Evolutionary conservation across 2,329 filamentous ascomycete genomes (phyloP).

Genomic region (Zopfia rhizophila): DNA sequence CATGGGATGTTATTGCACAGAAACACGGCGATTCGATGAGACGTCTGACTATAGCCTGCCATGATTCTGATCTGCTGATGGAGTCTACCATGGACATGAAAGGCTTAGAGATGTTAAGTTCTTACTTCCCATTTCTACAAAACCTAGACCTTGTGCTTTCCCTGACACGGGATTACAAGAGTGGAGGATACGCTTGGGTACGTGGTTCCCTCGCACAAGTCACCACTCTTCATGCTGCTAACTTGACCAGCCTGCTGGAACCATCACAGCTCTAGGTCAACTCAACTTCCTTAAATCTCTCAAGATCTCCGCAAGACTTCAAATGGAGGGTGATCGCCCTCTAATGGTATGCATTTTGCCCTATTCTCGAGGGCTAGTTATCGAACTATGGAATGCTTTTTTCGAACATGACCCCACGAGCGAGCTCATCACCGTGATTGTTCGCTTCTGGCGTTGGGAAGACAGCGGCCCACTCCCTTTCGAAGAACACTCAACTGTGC

Average conservation of each 20-base stretch:
- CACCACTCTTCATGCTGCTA: no score
- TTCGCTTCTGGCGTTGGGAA: constrained; percentile 7
- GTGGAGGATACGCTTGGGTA: no score
- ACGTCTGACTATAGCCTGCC: not conserved
- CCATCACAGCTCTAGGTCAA: no score
- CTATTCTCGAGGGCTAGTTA: not conserved
- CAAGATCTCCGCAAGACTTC: no score
- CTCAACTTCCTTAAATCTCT: no score
- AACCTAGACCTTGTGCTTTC: not conserved
- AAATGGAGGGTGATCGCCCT: no score
- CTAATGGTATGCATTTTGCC: no score
- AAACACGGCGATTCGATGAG: constrained; percentile 2
- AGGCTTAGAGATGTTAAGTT: not conserved
- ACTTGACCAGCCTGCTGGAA: no score
- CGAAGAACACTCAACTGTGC: no score
- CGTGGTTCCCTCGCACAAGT: no score
- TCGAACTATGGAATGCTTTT: not conserved
- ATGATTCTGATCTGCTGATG: not conserved
- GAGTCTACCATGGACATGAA: not conserved
- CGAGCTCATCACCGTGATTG: not conserved
- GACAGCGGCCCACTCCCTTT: no score
- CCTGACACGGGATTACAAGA: no score
- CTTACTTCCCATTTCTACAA: not conserved
- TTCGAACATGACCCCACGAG: not conserved
- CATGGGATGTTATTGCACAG: constrained; percentile 1